A percentile compares a stretch with the other conserved stretches of the same genome.
Conservation (phyloP, 306 rosid genomes). For the Coriaria nepalensis region DNA sequence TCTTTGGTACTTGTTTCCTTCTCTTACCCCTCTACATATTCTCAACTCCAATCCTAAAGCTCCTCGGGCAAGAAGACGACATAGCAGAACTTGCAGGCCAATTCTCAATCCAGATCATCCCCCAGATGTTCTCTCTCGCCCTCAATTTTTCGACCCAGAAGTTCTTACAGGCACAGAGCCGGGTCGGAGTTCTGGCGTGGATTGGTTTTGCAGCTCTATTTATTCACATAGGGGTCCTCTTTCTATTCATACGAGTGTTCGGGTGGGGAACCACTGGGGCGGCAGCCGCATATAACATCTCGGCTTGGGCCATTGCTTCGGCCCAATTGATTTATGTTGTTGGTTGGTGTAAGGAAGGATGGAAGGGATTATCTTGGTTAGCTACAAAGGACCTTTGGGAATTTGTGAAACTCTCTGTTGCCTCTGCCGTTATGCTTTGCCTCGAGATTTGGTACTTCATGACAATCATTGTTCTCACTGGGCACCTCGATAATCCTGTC, state of each 20-base stretch:
- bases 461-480: constrained; percentile 92
- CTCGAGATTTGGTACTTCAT: constrained; percentile 92
- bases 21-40: constrained; percentile 62
- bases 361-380: constrained; percentile 82
- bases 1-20: constrained; percentile 33
- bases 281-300: constrained; percentile 54
- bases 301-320: constrained; percentile 68
- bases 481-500: constrained; percentile 76
- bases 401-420: constrained; percentile 63
- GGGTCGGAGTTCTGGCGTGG: constrained; percentile 70
- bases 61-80: constrained; percentile 61
- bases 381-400: constrained; percentile 83
- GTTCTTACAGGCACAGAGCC: constrained; percentile 87
- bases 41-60: constrained; percentile 43
- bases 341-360: constrained; percentile 64
- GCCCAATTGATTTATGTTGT: constrained; percentile 64
- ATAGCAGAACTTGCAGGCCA: constrained; percentile 72
- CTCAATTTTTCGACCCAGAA: constrained; percentile 74
- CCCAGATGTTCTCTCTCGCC: constrained; percentile 85
- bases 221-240: constrained; percentile 31
- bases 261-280: constrained; percentile 78
- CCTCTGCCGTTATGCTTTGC: constrained; percentile 94
- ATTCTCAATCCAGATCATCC: constrained; percentile 68
- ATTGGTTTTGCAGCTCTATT: constrained; percentile 42
- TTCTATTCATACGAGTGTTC: constrained; percentile 32